A percentile compares a stretch with the other conserved stretches of the same genome.
Evolutionary conservation across 192 early-diverging fungal genomes (phyloP).

Genomic region (Entrophospora sp.): DNA sequence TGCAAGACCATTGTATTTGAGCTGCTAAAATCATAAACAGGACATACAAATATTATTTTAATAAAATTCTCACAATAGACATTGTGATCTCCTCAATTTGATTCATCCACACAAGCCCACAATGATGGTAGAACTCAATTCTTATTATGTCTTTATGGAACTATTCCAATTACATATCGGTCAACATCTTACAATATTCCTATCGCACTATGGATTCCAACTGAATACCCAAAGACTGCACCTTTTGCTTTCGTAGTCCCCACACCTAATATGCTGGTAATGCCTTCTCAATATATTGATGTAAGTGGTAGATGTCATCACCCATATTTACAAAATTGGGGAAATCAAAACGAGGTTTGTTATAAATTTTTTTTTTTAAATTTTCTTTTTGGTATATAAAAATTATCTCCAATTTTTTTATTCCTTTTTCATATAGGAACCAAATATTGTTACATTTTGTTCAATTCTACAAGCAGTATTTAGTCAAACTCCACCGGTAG

Average conservation of each 20-base stretch:
- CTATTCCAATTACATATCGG: constrained; percentile 77
- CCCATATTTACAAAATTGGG: constrained; percentile 76
- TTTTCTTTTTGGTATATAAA: constrained; percentile 22
- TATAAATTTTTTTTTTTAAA: constrained; percentile 28
- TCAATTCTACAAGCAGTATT: constrained; percentile 64
- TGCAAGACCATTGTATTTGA: not conserved
- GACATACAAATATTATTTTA: not conserved
- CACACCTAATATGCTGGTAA: constrained; percentile 80
- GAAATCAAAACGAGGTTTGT: constrained; percentile 37
- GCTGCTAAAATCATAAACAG: not conserved
- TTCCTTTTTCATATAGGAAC: constrained; percentile 15
- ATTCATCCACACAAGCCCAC: constrained; percentile 31
- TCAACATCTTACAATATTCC: constrained; percentile 85
- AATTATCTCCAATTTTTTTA: not conserved
- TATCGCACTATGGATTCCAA: constrained; percentile 80
- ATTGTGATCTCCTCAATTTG: not conserved
- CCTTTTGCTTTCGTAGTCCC: constrained; percentile 84
- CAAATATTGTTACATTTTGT: constrained; percentile 47
- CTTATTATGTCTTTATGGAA: constrained; percentile 79
- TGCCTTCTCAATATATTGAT: constrained; percentile 76
- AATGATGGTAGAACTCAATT: constrained; percentile 51
- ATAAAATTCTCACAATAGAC: constrained; percentile 15
- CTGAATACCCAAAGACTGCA: constrained; percentile 66
- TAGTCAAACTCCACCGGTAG: constrained; percentile 70
- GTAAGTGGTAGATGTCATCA: constrained; percentile 72